phyloP scores from a whole-genome alignment of 768 basidiomycete genomes.

The Hysterangium stoloniferum region DNA sequence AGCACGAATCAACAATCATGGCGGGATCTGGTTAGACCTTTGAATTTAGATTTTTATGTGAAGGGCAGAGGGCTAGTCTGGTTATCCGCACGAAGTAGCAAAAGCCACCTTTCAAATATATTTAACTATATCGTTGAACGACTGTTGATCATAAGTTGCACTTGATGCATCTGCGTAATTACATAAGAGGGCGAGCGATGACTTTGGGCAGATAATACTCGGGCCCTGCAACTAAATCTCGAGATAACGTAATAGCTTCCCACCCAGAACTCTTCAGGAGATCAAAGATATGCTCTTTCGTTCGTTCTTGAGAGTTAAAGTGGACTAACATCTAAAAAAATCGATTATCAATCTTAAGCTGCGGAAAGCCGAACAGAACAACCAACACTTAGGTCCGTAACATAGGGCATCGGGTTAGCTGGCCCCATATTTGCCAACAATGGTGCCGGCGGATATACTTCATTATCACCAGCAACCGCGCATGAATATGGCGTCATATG shows the following conservation, averaged over 20 bases:
- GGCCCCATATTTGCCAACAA: conserved; percentile 19
- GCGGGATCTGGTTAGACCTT: too few relatives aligned
- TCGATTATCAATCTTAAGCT: neutral
- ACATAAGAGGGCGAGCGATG: neutral
- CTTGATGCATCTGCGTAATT: too few relatives aligned
- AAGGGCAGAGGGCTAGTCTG: too few relatives aligned
- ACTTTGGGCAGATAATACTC: neutral
- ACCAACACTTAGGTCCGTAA: conserved; percentile 3
- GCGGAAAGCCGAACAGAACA: neutral
- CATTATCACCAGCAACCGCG: neutral
- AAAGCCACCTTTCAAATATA: too few relatives aligned
- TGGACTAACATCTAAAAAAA: conserved; percentile 30
- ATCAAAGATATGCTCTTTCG: conserved; percentile 24
- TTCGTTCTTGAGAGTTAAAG: conserved; percentile 35
- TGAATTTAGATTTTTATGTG: too few relatives aligned
- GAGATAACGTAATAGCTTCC: conserved; percentile 18
- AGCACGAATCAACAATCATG: too few relatives aligned
- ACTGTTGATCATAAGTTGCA: too few relatives aligned
- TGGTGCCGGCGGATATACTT: conserved; percentile 14
- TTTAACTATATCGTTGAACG: too few relatives aligned
- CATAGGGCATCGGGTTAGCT: conserved; percentile 8
- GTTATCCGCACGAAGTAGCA: too few relatives aligned
- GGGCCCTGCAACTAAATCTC: neutral
- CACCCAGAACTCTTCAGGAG: conserved; percentile 28
- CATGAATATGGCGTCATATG: conserved; percentile 20